Base-by-base conservation (phyloP, 441 rosid species). In the Populus hybrid region DNA sequence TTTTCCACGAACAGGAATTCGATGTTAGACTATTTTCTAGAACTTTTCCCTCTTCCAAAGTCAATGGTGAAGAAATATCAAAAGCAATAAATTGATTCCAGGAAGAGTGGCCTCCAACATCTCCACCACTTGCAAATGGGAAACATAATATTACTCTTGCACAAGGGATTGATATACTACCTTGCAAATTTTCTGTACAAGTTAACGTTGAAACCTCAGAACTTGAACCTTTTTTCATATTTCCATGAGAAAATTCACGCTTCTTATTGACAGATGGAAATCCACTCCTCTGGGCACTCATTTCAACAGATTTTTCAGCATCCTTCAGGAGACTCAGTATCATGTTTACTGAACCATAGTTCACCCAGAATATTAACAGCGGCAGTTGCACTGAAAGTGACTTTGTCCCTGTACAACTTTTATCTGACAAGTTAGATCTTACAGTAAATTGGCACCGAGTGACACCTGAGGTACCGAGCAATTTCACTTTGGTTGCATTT, bases 141-240 rank as follows among this genome's bases (percentile, higher is more conserved):
- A 91, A 92, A 83, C 97, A 95, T 57, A 97, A 63, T 72, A 97
- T 85, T 32, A 88, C 77, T 85, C 98, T 92, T 70, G 97, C 98
- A 85, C 83, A 81, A 69, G 87, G 87, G 80, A 95, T 78, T 69
- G 85, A 88, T 84, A 97, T 84, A 78, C 78, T 84, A 76, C 94
- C 93, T 74, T 35, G 86, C 74, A 90, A 84, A 70, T 84, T 87
- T 83, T 84, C 87, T 69, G 64, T 69, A 8, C 88, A 78, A 66
- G 89, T 74, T 69, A 77, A 46, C 76, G 82, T 71, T 46, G 74
- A 76, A 74, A 81, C 79, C 79, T 77, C 75, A 69, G 87, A 69
- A 72, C 81, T 77, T 71, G 90, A 79, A 69, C 77, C 88, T 50
- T 83, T 82, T 80, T 80, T 85, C 78, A 76, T 82, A 80, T 75